phyloP scores from a whole-genome alignment of 2,329 filamentous ascomycete genomes.

The Fusarium heterosporum region DNA sequence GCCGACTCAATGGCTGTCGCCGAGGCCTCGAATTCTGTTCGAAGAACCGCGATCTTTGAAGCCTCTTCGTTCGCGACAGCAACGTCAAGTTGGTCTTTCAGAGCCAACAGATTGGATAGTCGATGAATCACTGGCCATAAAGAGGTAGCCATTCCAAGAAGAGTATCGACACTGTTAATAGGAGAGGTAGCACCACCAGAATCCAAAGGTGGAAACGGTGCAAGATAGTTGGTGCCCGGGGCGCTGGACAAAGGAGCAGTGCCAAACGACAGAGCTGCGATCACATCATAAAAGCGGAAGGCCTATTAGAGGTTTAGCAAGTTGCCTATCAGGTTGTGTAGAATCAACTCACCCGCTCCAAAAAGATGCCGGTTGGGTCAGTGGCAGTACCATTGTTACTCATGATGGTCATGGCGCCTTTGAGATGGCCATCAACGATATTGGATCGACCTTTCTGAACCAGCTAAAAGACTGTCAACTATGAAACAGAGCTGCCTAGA shows the following conservation, averaged over 20 bases:
- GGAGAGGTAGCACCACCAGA: slow-evolving; percentile 59
- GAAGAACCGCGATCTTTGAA: slow-evolving; percentile 60
- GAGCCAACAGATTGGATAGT: slow-evolving; percentile 65
- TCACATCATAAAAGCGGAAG: slow-evolving; percentile 74
- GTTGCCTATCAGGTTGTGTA: neutral
- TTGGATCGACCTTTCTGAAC: slow-evolving; percentile 70
- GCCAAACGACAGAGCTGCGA: slow-evolving; percentile 70
- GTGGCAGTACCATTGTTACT: slow-evolving; percentile 58
- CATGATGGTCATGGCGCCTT: slow-evolving; percentile 72
- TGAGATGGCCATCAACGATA: slow-evolving; percentile 70
- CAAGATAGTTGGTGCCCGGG: slow-evolving; percentile 59
- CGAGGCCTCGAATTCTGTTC: slow-evolving; percentile 63
- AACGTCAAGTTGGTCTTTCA: slow-evolving; percentile 64
- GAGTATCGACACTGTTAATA: slow-evolving; percentile 65
- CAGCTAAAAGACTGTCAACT: slow-evolving; percentile 56
- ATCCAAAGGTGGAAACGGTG: slow-evolving; percentile 61
- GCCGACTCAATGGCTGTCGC: slow-evolving; percentile 67
- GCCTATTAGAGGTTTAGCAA: slow-evolving; percentile 56
- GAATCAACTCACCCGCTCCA: slow-evolving; percentile 64
- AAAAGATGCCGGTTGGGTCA: slow-evolving; percentile 66
- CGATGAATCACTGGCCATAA: slow-evolving; percentile 73
- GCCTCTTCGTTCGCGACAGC: slow-evolving; percentile 57
- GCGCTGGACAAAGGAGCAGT: slow-evolving; percentile 66
- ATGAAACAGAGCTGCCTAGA: neutral
- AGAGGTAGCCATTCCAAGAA: slow-evolving; percentile 71